A percentile compares a stretch with the other conserved stretches of the same genome.
Conservation (phyloP, 352 stramenopile species). For the Phytophthora idaei region DNA sequence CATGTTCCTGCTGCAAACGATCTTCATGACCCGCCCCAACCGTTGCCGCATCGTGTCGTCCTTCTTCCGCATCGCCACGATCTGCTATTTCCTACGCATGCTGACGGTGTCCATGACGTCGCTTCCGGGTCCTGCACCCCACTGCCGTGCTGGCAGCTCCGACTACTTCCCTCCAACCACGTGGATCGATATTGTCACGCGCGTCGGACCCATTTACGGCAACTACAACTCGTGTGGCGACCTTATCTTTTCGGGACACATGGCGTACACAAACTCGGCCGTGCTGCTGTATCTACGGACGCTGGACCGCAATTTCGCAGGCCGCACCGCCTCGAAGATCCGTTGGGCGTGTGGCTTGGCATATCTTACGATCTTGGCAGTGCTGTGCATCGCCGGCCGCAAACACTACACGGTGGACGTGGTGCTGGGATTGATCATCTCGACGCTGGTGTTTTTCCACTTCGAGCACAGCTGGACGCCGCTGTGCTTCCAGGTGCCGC, state of each 20-base stretch:
- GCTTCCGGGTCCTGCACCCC: constrained; percentile 68
- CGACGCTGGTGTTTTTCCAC: constrained; percentile 77
- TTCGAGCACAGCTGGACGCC: constrained; percentile 79
- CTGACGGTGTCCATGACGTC: constrained; percentile 72
- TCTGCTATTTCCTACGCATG: constrained; percentile 76
- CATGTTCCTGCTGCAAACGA: constrained; percentile 59
- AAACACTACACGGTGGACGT: constrained; percentile 87
- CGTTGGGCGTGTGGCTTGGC: constrained; percentile 57
- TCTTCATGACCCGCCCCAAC: constrained; percentile 57
- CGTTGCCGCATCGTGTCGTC: constrained; percentile 53
- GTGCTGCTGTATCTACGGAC: constrained; percentile 72
- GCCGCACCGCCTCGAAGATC: constrained; percentile 45
- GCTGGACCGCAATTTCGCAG: constrained; percentile 58
- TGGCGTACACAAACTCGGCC: constrained; percentile 72
- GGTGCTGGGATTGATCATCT: constrained; percentile 68
- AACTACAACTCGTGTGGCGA: constrained; percentile 82
- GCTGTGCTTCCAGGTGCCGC: constrained; percentile 48
- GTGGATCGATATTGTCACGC: constrained; percentile 79
- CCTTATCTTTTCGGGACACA: constrained; percentile 81
- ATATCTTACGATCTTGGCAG: constrained; percentile 58
- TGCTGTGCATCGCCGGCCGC: constrained; percentile 64
- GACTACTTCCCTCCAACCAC: constrained; percentile 66
- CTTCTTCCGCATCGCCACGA: constrained; percentile 74
- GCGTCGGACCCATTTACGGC: constrained; percentile 72
- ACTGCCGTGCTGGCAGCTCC: constrained; percentile 55